Conservation (phyloP, 176 grass and related monocot species). For the Coix lacrymajobi region DNA sequence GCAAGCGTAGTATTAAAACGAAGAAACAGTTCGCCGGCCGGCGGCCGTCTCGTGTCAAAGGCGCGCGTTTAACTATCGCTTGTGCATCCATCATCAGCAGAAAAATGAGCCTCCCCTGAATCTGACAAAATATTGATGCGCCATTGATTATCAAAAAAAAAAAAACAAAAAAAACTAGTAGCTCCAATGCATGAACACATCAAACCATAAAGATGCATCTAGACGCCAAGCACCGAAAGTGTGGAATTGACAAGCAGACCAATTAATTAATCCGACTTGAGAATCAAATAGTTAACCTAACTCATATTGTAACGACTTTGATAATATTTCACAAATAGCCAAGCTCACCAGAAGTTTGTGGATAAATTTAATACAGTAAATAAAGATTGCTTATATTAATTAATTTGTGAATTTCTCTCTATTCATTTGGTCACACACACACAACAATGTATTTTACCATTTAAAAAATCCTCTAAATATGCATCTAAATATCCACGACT, state of each 20-base stretch:
- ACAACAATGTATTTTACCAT: too few relatives aligned
- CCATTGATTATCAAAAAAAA: neutral
- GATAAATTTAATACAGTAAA: too few relatives aligned
- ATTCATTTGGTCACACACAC: too few relatives aligned
- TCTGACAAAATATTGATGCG: neutral
- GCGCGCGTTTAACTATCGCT: neutral
- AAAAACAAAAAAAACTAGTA: neutral
- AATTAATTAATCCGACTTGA: neutral
- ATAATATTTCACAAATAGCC: neutral
- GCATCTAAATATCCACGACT: too few relatives aligned
- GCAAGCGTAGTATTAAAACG: slow-evolving; percentile 16
- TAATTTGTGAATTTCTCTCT: too few relatives aligned
- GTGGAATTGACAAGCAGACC: neutral
- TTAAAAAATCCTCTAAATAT: too few relatives aligned
- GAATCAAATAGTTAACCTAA: neutral
- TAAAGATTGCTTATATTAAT: too few relatives aligned
- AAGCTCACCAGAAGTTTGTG: too few relatives aligned
- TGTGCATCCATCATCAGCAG: neutral
- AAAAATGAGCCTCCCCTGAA: neutral
- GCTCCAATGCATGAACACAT: neutral
- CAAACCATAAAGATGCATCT: neutral
- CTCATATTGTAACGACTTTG: neutral
- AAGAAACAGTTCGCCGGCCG: neutral
- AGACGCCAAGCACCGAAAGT: slow-evolving; percentile 1
- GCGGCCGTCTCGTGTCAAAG: neutral